Evolutionary conservation across 1,284 basidiomycete genomes (phyloP), one percentile per base, ranked within the genome.

Genomic region (Fomitopsis palustris): DNA sequence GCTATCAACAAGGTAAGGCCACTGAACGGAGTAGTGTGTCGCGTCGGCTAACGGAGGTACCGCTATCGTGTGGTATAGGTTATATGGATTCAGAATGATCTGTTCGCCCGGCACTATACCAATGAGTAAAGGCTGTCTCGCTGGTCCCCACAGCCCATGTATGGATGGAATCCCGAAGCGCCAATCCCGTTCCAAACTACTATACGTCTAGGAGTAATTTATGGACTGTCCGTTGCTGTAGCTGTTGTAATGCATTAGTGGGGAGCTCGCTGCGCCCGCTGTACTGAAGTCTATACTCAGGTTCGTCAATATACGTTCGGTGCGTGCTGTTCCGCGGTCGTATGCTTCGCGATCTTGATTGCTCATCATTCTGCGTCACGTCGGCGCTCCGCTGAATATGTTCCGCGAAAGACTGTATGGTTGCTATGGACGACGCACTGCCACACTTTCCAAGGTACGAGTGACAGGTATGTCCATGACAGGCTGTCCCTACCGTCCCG

Each of bases 1-100:
- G 77, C 78, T 8, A 68, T 77, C 25, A 79, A 76, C 63, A 81
- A 81, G 74, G 80, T 79, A 60, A 29, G 62, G 37, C 39, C 25
- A 29, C 23, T n/a, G 21, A 17, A 19, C 29, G 23, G n/a, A n/a
- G 33, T 39, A 25, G 47, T 33, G 39, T 14, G 3, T 14, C n/a
- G 14, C 14, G n/a, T 45, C 54, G 43, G 25, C 23, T 25, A 43
- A 51, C 45, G 19, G 14, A 17, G 31, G 8, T 39, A 35, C 54
- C 25, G 56, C n/a, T 29, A 29, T 57, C 4, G 27, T 33, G 33
- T 53, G 37, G 52, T 17, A 23, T 54, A 79, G 77, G 69, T 79
- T 45, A 64, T 80, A 16, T 79, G 78, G 78, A 76, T 80, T 25
- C 78, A 81, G 63, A 81, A 80, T 56, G 78, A 79, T 55, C 70